These are phyloP conservation scores for Sporopachydermia lactativora DNA, from an alignment of 805 yeast genomes.

Conservation along the genomic window DNA sequence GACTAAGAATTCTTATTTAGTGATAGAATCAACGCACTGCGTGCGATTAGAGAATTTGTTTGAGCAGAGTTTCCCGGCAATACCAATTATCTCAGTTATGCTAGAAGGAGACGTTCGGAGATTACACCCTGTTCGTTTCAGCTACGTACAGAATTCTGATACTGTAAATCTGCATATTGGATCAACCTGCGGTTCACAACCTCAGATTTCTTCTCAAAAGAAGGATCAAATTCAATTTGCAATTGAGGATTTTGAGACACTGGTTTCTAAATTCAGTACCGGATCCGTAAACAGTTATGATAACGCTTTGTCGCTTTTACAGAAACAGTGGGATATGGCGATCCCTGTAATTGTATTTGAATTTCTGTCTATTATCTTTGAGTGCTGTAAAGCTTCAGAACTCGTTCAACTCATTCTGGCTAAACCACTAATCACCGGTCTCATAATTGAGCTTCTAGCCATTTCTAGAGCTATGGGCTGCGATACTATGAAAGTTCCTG, in stretches of 20 bases:
- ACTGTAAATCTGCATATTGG: neutral
- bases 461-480: constrained; percentile 70
- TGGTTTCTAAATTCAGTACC: constrained; percentile 3
- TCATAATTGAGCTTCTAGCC: constrained; percentile 58
- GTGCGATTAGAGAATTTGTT: constrained; percentile 6
- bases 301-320: constrained; percentile 33
- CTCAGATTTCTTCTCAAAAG: constrained; percentile 2
- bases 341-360: constrained; percentile 66
- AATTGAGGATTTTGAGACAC: constrained; percentile 11
- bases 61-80: constrained; percentile 9
- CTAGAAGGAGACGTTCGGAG: neutral
- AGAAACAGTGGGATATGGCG: constrained; percentile 78
- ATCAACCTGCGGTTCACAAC: constrained; percentile 3
- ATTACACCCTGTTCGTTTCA: neutral
- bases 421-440: constrained; percentile 72
- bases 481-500: constrained; percentile 53
- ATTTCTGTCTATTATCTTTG: constrained; percentile 63
- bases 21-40: constrained; percentile 7
- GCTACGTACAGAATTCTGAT: neutral
- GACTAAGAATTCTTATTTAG: constrained; percentile 7
- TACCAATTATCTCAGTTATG: constrained; percentile 8
- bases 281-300: constrained; percentile 8
- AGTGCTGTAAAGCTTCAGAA: constrained; percentile 45
- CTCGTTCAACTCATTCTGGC: constrained; percentile 60
- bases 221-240: neutral